Evolutionary conservation across 176 grass and related monocot genomes (phyloP).

Genomic region (Themeda triandra): DNA sequence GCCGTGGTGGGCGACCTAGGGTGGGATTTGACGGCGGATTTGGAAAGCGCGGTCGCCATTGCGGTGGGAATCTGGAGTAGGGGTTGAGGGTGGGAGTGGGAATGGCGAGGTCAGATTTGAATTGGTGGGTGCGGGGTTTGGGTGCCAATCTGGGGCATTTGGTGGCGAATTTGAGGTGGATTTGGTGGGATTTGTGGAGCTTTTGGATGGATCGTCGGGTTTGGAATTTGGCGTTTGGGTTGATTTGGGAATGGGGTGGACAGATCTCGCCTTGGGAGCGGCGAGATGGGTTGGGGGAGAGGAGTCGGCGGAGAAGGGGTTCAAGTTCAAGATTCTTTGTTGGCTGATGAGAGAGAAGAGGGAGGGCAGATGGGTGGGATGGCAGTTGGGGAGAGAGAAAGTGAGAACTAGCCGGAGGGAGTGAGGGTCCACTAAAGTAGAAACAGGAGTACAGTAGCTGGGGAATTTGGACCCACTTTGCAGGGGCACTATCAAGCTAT

Average conservation of each 20-base stretch:
- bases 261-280: constrained; percentile 43
- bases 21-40: constrained; percentile 41
- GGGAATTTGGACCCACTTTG: not conserved
- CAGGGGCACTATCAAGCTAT: not conserved
- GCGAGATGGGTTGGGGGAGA: not conserved
- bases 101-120: constrained; percentile 48
- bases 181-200: constrained; percentile 28
- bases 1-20: constrained; percentile 37
- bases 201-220: constrained; percentile 22
- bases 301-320: constrained; percentile 8
- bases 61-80: constrained; percentile 10
- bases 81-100: not conserved
- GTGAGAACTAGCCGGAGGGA: not conserved
- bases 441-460: not conserved
- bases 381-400: not conserved
- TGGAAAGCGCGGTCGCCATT: constrained; percentile 58
- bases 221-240: not conserved
- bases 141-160: not conserved
- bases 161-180: constrained; percentile 2
- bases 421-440: constrained; percentile 20
- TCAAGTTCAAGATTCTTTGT: constrained; percentile 41
- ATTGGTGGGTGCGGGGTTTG: constrained; percentile 19
- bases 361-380: not conserved
- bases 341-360: constrained; percentile 15
- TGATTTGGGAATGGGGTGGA: constrained; percentile 35